phyloP scores from a whole-genome alignment of 306 rosid genomes.

The Datisca glomerata region DNA sequence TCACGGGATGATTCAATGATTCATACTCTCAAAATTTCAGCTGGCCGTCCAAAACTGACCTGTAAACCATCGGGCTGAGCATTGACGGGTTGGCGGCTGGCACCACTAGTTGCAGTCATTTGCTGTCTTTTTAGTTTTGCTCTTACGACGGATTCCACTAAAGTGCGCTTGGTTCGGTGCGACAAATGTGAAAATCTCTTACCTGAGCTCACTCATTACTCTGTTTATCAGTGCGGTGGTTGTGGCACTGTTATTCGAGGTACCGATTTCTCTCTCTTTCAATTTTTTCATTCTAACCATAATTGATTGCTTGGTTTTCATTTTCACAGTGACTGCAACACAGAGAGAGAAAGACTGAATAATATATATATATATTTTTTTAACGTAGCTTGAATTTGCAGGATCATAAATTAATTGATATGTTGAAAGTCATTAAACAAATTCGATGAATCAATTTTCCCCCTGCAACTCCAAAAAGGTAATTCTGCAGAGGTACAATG shows the following conservation, averaged over 20 bases:
- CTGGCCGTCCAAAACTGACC: too few relatives aligned
- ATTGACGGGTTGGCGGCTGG: too few relatives aligned
- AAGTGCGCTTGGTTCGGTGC: conserved; percentile 63
- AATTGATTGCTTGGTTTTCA: neutral
- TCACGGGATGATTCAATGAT: too few relatives aligned
- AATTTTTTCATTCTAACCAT: neutral
- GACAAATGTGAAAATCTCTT: conserved; percentile 92
- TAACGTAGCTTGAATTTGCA: conserved; percentile 65
- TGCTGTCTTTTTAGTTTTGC: conserved; percentile 9
- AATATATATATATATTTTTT: neutral
- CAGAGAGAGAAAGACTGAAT: too few relatives aligned
- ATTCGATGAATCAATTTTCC: too few relatives aligned
- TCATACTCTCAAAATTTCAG: too few relatives aligned
- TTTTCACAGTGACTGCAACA: too few relatives aligned
- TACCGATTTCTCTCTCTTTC: conserved; percentile 9
- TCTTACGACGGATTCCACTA: conserved; percentile 51
- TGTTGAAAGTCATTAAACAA: too few relatives aligned
- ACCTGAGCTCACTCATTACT: conserved; percentile 72
- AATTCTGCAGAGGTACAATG: too few relatives aligned
- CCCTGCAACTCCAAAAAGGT: too few relatives aligned
- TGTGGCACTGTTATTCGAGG: conserved; percentile 87
- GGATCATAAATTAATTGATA: conserved; percentile 77
- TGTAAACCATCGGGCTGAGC: too few relatives aligned
- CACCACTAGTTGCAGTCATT: too few relatives aligned
- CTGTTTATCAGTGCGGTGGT: conserved; percentile 90